phyloP scores from a whole-genome alignment of 352 stramenopile species.

The Pythium utonaiense region DNA sequence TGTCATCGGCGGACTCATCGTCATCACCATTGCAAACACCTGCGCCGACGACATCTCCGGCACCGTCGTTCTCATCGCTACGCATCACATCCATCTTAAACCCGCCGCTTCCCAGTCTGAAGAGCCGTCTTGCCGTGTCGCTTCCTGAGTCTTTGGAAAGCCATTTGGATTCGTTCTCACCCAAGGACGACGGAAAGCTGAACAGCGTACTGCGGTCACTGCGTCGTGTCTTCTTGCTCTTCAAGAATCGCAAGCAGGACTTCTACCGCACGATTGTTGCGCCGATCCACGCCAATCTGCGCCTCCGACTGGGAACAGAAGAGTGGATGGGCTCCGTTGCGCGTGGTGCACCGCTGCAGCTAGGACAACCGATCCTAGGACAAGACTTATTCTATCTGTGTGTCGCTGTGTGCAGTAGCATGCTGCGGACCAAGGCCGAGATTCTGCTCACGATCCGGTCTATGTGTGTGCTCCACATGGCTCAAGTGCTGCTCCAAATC shows the following conservation, averaged over 20 bases:
- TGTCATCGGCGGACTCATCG: slow-evolving; percentile 11
- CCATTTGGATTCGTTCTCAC: slow-evolving; percentile 64
- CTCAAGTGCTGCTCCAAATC: slow-evolving; percentile 70
- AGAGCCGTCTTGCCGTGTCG: slow-evolving; percentile 57
- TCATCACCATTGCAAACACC: not conserved
- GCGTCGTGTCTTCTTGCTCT: slow-evolving; percentile 50
- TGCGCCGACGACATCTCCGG: slow-evolving; percentile 11
- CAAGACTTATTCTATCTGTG: slow-evolving; percentile 78
- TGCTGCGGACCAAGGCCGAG: slow-evolving; percentile 72
- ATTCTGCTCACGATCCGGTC: slow-evolving; percentile 77
- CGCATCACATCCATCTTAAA: slow-evolving; percentile 70
- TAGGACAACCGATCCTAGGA: slow-evolving; percentile 58
- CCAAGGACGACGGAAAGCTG: slow-evolving; percentile 77
- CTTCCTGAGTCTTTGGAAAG: slow-evolving; percentile 63
- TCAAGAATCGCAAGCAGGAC: slow-evolving; percentile 40
- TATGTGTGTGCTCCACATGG: slow-evolving; percentile 76
- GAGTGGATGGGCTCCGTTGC: slow-evolving; percentile 50
- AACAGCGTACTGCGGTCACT: slow-evolving; percentile 67
- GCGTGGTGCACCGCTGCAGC: slow-evolving; percentile 43
- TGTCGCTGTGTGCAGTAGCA: slow-evolving; percentile 73
- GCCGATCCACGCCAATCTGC: slow-evolving; percentile 48
- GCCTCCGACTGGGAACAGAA: slow-evolving; percentile 34
- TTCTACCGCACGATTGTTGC: slow-evolving; percentile 52
- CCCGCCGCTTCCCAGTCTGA: slow-evolving; percentile 41
- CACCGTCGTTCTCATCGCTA: slow-evolving; percentile 61